These are phyloP conservation scores for Clonostachys rosea DNA, from an alignment of 2,329 filamentous ascomycete genomes.

Conservation along the genomic window DNA sequence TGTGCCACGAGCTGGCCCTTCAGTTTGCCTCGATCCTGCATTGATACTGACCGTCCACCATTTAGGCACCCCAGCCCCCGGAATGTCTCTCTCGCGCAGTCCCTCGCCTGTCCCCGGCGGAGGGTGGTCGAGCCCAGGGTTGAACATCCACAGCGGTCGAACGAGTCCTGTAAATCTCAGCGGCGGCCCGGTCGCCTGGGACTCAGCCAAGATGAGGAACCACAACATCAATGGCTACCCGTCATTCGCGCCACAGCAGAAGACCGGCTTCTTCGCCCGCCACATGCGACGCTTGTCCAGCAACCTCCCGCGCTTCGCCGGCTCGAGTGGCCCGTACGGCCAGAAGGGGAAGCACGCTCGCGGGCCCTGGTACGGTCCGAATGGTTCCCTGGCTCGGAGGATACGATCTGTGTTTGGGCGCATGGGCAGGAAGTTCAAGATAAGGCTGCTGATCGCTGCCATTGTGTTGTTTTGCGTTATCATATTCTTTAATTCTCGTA, in stretches of 20 bases:
- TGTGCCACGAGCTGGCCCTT: no score
- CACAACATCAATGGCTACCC: conserved; percentile 70
- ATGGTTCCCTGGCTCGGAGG: conserved; percentile 39
- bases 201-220: conserved; percentile 73
- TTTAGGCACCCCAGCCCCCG: conserved; percentile 47
- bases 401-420: conserved; percentile 39
- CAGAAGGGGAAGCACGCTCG: conserved; percentile 75
- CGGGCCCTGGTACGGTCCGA: conserved; percentile 38
- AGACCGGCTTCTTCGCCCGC: conserved; percentile 81
- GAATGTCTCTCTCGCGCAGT: conserved; percentile 83
- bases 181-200: conserved; percentile 68
- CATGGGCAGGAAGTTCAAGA: conserved; percentile 61
- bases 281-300: conserved; percentile 79
- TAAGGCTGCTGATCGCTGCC: conserved; percentile 55
- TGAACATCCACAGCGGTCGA: conserved; percentile 68
- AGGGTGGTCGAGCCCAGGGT: conserved; percentile 82
- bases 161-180: conserved; percentile 59
- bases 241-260: conserved; percentile 68
- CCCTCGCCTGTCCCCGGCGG: conserved; percentile 80
- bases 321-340: conserved; percentile 45
- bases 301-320: conserved; percentile 69
- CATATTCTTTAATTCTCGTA: conserved; percentile 70
- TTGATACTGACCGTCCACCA: no score
- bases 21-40: no score
- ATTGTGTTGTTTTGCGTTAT: conserved; percentile 56